Percentiles rank a stretch among this genome's conserved stretches.
Evolutionary conservation across 2,329 filamentous ascomycete species (phyloP).

Genomic region (Colletotrichum sp.): DNA sequence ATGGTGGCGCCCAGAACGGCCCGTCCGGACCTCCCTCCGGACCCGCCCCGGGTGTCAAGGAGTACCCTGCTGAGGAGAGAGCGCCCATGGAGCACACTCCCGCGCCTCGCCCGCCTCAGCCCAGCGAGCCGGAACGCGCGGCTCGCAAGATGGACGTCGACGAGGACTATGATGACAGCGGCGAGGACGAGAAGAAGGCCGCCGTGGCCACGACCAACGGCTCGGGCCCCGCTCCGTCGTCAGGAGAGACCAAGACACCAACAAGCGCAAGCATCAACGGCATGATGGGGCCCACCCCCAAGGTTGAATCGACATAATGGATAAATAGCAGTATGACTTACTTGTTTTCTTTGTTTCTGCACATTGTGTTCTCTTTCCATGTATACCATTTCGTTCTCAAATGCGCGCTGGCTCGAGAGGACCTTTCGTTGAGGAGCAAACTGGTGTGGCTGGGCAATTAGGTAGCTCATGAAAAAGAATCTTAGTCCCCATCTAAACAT

Average conservation of each 20-base stretch:
- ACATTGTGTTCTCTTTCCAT: constrained; percentile 13
- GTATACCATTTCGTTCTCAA: constrained; percentile 24
- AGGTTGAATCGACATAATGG: constrained; percentile 45
- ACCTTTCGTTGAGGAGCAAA: neutral
- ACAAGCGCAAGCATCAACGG: constrained; percentile 54
- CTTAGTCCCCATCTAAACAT: neutral
- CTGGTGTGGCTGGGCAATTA: constrained; percentile 9
- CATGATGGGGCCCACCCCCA: constrained; percentile 48
- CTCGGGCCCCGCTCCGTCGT: constrained; percentile 50
- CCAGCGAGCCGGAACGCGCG: constrained; percentile 79
- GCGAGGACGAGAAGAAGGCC: constrained; percentile 79
- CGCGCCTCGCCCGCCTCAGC: constrained; percentile 50
- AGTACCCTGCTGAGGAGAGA: constrained; percentile 63
- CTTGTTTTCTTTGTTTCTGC: constrained; percentile 17
- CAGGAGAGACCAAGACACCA: constrained; percentile 60
- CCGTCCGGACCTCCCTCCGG: constrained; percentile 38
- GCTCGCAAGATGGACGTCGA: constrained; percentile 96
- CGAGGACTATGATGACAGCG: constrained; percentile 96
- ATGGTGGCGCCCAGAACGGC: constrained; percentile 37
- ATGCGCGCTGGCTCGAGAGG: neutral
- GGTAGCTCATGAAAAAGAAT: constrained; percentile 17
- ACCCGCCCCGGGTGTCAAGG: constrained; percentile 51
- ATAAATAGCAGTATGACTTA: constrained; percentile 11
- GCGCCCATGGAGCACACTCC: constrained; percentile 51
- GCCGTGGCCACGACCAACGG: constrained; percentile 39